Base-by-base conservation (phyloP, 2,329 filamentous ascomycete genomes). In the Mycocentrospora acerina region DNA sequence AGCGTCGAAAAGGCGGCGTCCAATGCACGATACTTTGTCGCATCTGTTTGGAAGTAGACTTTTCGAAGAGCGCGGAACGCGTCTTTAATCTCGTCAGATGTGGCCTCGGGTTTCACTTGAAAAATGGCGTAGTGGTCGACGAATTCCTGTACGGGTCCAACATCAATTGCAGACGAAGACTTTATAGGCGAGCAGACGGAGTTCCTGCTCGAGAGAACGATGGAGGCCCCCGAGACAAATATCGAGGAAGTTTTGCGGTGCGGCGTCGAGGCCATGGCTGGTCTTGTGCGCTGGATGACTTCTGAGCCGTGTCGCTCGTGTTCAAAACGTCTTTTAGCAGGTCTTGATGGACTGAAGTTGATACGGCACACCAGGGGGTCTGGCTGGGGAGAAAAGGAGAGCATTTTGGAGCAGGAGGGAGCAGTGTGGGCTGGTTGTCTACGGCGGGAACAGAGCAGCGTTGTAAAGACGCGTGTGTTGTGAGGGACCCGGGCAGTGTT, bases 81-180 rank as follows among this genome's bases (percentile, higher is more conserved):
- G 12, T 44, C 44, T 24, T 55, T 59, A 22, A 66, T 58, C 17
- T 67, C 57, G 29, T 60, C 58, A 18, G 46, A 41, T 4, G 59
- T 55, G 18, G 61, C 62, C 32, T 46, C 44, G 6, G 36, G 35
- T 2, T 46, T 39, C 4, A 67, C 42, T 29, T 52, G 42, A 10
- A 67, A 42, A 31, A 56, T 52, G 11, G 53, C 48, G 48, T 67
- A 67, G 43, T 67, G 54, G 46, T 67, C 59, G 12, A 53, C 32
- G 22, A 58, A 57, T 11, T 51, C 53, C 7, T 44, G 29, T n/a
- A n/a, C n/a, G 3, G 46, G 33, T 17, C 40, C 42, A 5, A 34
- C 32, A 2, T 22, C 9, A 9, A 5, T 22, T 22, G 19, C 5
- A 6, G 19, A 22, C 19, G 9, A 9, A 6, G 19, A 22, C 11